Percentiles rank a stretch among this genome's conserved stretches.
phyloP scores from a whole-genome alignment of 805 yeast genomes.

The Sporopachydermia quercuum region DNA sequence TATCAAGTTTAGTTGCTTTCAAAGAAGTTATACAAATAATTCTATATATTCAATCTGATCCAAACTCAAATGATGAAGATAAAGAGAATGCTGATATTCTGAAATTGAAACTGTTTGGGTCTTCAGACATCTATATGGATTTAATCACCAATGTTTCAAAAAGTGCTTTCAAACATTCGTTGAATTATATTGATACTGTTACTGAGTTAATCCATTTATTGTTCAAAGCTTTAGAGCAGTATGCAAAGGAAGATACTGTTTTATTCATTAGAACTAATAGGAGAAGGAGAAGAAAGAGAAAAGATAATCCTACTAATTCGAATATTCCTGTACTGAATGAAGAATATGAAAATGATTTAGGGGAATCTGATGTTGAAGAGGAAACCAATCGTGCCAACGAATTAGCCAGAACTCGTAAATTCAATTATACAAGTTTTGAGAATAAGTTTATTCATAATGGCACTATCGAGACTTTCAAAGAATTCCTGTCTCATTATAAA shows the following conservation, averaged over 20 bases:
- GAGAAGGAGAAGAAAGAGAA: conserved; percentile 17
- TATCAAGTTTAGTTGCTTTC: conserved; percentile 55
- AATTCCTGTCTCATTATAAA: conserved; percentile 39
- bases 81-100: conserved; percentile 42
- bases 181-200: conserved; percentile 41
- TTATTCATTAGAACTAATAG: conserved; percentile 33
- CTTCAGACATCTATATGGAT: conserved; percentile 43
- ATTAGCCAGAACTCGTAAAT: conserved; percentile 28
- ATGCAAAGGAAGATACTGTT: conserved; percentile 40
- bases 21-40: conserved; percentile 39
- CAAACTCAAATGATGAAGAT: conserved; percentile 26
- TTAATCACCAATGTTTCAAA: conserved; percentile 45
- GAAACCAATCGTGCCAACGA: conserved; percentile 8
- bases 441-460: conserved; percentile 37
- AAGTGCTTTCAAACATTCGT: conserved; percentile 46
- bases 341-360: conserved; percentile 19
- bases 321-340: conserved; percentile 18
- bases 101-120: conserved; percentile 45
- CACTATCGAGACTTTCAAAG: conserved; percentile 51
- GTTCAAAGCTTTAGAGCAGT: conserved; percentile 52
- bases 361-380: conserved; percentile 8
- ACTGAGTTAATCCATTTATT: conserved; percentile 52
- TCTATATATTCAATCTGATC: conserved; percentile 23
- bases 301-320: conserved; percentile 12
- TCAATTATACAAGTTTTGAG: conserved; percentile 30